These are phyloP conservation scores for Albophoma yamanashiensis DNA, from an alignment of 2,329 filamentous ascomycete genomes.

Conservation along the genomic window DNA sequence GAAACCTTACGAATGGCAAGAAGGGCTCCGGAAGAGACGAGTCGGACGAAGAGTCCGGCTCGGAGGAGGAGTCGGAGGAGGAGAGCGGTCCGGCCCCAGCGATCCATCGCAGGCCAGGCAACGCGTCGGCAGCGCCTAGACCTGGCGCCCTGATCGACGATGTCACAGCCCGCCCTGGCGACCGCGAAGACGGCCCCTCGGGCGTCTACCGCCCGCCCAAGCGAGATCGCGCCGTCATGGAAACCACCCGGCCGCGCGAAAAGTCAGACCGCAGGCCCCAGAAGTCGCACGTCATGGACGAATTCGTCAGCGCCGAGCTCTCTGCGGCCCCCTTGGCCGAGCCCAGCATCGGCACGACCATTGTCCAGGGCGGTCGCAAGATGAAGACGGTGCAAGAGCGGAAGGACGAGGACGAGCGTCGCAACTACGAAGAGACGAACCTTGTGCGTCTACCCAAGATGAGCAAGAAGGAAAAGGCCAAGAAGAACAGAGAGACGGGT, in stretches of 20 bases:
- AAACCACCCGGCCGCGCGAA: slow-evolving; percentile 51
- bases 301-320: slow-evolving; percentile 80
- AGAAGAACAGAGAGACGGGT: slow-evolving; percentile 44
- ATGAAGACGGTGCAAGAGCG: slow-evolving; percentile 69
- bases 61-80: slow-evolving; percentile 21
- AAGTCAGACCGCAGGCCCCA: slow-evolving; percentile 50
- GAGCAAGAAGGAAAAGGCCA: slow-evolving; percentile 75
- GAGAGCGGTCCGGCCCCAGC: slow-evolving; percentile 24
- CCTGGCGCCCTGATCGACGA: slow-evolving; percentile 21
- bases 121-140: slow-evolving; percentile 19
- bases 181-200: slow-evolving; percentile 29
- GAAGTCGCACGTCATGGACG: slow-evolving; percentile 79
- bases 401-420: slow-evolving; percentile 65
- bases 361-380: slow-evolving; percentile 66
- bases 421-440: slow-evolving; percentile 85
- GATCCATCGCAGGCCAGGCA: slow-evolving; percentile 4
- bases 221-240: slow-evolving; percentile 80
- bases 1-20: slow-evolving; percentile 11
- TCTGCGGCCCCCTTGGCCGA: slow-evolving; percentile 71
- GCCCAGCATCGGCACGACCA: slow-evolving; percentile 87
- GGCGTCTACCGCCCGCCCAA: slow-evolving; percentile 84
- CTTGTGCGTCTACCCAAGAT: slow-evolving; percentile 77
- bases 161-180: slow-evolving; percentile 14
- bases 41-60: slow-evolving; percentile 16
- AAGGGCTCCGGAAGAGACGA: slow-evolving; percentile 7